Percentiles rank a stretch among this genome's conserved stretches.
Evolutionary conservation across 2,329 filamentous ascomycete genomes (phyloP).

Genomic region (Talaromyces sp.): DNA sequence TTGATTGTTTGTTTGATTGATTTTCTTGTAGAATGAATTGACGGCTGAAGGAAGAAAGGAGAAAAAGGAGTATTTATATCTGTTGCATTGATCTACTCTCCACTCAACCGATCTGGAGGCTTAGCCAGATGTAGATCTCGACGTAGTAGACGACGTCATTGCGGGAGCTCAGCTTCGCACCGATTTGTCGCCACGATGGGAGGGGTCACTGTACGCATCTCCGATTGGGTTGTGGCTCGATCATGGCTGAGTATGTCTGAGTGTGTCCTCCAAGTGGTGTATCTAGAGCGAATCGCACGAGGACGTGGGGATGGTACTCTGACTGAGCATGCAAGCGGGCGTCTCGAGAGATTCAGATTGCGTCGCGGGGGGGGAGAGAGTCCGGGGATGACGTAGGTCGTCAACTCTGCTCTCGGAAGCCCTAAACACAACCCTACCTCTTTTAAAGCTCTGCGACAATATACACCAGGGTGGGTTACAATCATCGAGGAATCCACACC

Average conservation of each 20-base stretch:
- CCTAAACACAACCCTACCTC: slow-evolving; percentile 3
- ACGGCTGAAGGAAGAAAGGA: background rate
- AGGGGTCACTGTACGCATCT: background rate
- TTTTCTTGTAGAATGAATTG: no score
- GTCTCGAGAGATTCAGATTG: background rate
- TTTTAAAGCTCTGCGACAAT: no score
- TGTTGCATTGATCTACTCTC: background rate
- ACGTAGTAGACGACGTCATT: slow-evolving; percentile 10
- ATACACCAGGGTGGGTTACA: no score
- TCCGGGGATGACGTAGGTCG: background rate
- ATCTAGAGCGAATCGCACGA: background rate
- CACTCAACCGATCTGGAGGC: background rate
- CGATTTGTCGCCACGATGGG: background rate
- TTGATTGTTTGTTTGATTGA: background rate
- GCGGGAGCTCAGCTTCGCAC: background rate
- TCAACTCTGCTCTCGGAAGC: background rate
- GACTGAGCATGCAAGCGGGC: no score
- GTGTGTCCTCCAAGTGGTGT: background rate
- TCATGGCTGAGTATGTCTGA: background rate
- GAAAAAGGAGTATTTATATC: background rate
- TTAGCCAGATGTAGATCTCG: background rate
- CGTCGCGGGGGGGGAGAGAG: background rate
- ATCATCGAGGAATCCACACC: background rate
- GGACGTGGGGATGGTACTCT: background rate
- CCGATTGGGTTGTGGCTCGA: background rate